These are phyloP conservation scores for Corymbia maculata DNA, from an alignment of 345 rosid genomes.

Conservation along the genomic window DNA sequence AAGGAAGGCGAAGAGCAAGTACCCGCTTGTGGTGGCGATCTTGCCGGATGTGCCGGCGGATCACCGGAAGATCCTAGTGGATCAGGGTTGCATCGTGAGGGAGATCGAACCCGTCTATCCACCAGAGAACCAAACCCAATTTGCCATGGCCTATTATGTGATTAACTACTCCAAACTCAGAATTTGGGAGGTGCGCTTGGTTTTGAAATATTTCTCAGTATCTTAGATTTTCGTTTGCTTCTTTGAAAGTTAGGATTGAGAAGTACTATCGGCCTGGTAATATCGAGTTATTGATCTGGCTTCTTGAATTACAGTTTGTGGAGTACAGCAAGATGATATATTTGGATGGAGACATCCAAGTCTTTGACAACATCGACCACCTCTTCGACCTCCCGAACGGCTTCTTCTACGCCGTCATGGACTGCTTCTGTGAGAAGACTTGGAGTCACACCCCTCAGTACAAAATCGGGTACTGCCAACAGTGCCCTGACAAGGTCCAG, in stretches of 20 bases:
- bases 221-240: neutral
- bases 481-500: conserved; percentile 19
- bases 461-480: conserved; percentile 42
- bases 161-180: conserved; percentile 37
- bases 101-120: conserved; percentile 30
- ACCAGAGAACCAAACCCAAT: conserved; percentile 7
- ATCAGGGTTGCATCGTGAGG: conserved; percentile 23
- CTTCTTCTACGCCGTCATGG: conserved; percentile 32
- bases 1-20: conserved; percentile 19
- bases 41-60: conserved; percentile 33
- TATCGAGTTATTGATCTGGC: neutral
- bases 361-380: conserved; percentile 25
- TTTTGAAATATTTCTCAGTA: neutral
- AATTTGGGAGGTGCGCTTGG: conserved; percentile 24
- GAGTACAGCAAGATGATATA: conserved; percentile 28
- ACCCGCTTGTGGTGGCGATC: conserved; percentile 26
- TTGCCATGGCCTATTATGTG: conserved; percentile 8
- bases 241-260: neutral
- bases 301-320: conserved; percentile 9
- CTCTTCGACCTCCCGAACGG: conserved; percentile 17
- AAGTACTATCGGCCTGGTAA: neutral
- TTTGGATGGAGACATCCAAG: conserved; percentile 30
- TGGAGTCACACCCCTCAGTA: conserved; percentile 28
- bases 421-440: conserved; percentile 39
- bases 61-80: conserved; percentile 18